Evolutionary conservation across 305 asterid species (phyloP).

Genomic region (Andrographis paniculata): DNA sequence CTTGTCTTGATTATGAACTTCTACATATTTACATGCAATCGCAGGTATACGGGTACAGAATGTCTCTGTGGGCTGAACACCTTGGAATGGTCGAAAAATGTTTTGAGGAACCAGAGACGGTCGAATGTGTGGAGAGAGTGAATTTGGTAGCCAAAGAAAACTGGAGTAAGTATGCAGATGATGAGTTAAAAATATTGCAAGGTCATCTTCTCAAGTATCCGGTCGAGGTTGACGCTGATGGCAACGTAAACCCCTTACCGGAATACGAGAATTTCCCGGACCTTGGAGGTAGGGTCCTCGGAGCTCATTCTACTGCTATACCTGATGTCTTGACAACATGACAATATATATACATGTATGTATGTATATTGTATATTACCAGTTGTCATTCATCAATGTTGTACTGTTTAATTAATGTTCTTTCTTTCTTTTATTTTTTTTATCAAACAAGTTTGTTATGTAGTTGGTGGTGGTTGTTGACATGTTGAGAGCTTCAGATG

Average conservation of each 20-base stretch:
- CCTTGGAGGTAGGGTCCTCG: constrained; percentile 71
- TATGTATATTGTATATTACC: no score
- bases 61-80: constrained; percentile 87
- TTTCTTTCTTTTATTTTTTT: no score
- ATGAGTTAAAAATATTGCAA: constrained; percentile 34
- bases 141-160: constrained; percentile 55
- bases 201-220: constrained; percentile 93
- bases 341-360: constrained; percentile 5
- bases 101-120: constrained; percentile 44
- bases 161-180: constrained; percentile 47
- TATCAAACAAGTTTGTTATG: no score
- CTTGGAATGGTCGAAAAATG: constrained; percentile 48
- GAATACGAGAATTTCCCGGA: constrained; percentile 75
- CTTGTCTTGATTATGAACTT: not conserved
- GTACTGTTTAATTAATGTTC: no score
- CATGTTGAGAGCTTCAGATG: no score
- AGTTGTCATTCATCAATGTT: no score
- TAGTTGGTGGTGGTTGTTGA: no score
- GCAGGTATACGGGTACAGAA: constrained; percentile 79
- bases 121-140: constrained; percentile 68
- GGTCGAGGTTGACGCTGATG: constrained; percentile 44
- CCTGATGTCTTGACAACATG: constrained; percentile 77
- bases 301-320: constrained; percentile 47
- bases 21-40: constrained; percentile 5
- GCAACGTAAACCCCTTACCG: constrained; percentile 49